Percentiles rank a stretch among this genome's conserved stretches.
These are phyloP conservation scores for Lasiodiplodia sp. DNA, from an alignment of 2,329 filamentous ascomycete genomes.

Conservation along the genomic window DNA sequence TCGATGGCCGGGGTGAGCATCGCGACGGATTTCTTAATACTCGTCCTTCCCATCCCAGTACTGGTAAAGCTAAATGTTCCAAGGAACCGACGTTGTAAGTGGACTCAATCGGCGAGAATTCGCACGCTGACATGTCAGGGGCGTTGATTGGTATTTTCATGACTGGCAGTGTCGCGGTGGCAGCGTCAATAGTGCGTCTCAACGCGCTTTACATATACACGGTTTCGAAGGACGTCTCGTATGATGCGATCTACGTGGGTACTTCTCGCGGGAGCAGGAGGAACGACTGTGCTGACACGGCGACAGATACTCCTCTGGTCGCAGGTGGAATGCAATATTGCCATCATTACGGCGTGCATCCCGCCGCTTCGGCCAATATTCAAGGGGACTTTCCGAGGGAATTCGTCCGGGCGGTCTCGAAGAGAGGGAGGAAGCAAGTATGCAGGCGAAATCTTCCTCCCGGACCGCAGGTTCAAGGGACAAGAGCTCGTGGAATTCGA, in stretches of 20 bases:
- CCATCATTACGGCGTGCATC: conserved; percentile 50
- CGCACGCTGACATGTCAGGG: conserved; percentile 24
- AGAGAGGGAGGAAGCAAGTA: conserved; percentile 7
- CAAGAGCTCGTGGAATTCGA: conserved; percentile 31
- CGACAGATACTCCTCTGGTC: conserved; percentile 46
- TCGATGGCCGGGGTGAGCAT: conserved; percentile 36
- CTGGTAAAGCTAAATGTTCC: conserved; percentile 35
- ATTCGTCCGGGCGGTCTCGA: conserved; percentile 20
- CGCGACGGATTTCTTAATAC: conserved; percentile 35
- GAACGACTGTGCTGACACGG: neutral
- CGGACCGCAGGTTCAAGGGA: conserved; percentile 17
- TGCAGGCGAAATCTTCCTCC: conserved; percentile 5
- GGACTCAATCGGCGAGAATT: too few relatives aligned
- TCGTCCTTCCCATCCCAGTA: conserved; percentile 35
- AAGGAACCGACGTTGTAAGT: conserved; percentile 32
- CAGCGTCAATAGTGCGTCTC: conserved; percentile 36
- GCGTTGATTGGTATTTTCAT: conserved; percentile 37
- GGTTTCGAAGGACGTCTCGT: conserved; percentile 33
- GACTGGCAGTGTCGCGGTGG: conserved; percentile 34
- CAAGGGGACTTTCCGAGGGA: conserved; percentile 30
- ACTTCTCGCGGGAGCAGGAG: neutral
- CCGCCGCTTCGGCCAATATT: conserved; percentile 49
- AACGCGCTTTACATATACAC: conserved; percentile 36
- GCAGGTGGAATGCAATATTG: conserved; percentile 52
- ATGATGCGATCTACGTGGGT: conserved; percentile 34